phyloP scores from a whole-genome alignment of 352 stramenopile genomes.

The Thalassiosira livingstoniorum region DNA sequence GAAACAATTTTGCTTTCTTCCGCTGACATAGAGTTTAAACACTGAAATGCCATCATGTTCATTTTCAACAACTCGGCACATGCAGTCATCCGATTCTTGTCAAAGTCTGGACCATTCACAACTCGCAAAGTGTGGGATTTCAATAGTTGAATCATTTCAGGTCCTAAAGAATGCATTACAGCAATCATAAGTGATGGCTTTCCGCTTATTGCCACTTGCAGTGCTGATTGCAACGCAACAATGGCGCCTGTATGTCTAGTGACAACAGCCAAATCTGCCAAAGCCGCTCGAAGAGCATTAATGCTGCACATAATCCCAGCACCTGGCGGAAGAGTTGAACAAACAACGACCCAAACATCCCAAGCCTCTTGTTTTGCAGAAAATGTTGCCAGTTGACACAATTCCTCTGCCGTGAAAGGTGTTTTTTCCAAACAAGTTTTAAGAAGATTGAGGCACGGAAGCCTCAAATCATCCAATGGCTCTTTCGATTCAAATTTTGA shows the following conservation, averaged over 20 bases:
- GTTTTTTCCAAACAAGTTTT: conserved; percentile 45
- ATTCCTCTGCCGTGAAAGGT: conserved; percentile 48
- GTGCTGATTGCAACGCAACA: conserved; percentile 39
- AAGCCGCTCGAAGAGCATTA: conserved; percentile 45
- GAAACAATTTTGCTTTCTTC: conserved; percentile 63
- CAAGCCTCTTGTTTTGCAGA: conserved; percentile 41
- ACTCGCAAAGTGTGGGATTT: conserved; percentile 47
- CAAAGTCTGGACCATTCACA: conserved; percentile 27
- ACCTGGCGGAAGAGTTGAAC: conserved; percentile 35
- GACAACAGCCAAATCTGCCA: conserved; percentile 52
- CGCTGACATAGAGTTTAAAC: conserved; percentile 51
- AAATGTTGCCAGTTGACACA: conserved; percentile 49
- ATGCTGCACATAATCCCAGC: conserved; percentile 64
- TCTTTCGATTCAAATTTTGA: conserved; percentile 5
- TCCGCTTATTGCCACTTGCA: conserved; percentile 42
- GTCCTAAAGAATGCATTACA: conserved; percentile 63
- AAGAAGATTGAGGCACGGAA: conserved; percentile 49
- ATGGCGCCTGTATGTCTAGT: conserved; percentile 50
- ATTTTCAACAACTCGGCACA: conserved; percentile 81
- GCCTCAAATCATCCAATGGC: conserved; percentile 24
- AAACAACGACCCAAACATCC: conserved; percentile 57
- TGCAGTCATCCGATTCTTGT: conserved; percentile 54
- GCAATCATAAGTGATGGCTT: conserved; percentile 45
- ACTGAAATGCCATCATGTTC: conserved; percentile 77
- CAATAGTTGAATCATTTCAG: conserved; percentile 74